phyloP scores from a whole-genome alignment of 2,329 filamentous ascomycete species.

The Colletotrichum horii region DNA sequence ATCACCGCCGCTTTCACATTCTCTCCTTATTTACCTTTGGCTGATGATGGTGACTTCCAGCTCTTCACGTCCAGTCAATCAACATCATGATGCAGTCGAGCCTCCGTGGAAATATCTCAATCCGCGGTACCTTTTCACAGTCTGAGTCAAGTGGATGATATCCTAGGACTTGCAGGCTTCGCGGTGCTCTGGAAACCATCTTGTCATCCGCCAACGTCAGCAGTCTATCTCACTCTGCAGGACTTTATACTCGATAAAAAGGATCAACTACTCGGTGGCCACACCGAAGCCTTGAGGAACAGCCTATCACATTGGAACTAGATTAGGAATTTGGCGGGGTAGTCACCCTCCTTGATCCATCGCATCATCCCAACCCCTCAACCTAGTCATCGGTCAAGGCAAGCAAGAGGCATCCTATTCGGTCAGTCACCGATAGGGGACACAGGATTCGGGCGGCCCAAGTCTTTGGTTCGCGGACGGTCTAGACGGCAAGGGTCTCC shows the following conservation, averaged over 20 bases:
- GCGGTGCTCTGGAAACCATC: neutral
- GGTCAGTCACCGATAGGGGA: neutral
- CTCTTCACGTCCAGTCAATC: neutral
- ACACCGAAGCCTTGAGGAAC: neutral
- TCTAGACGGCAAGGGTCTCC: neutral
- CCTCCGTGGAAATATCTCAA: neutral
- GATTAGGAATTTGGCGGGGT: neutral
- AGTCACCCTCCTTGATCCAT: neutral
- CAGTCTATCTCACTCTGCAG: neutral
- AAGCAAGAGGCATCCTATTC: neutral
- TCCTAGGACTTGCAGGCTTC: neutral
- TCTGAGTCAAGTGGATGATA: neutral
- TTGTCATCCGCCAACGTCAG: neutral
- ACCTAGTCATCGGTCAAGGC: slow-evolving; percentile 4
- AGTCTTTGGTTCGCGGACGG: neutral
- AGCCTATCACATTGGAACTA: neutral
- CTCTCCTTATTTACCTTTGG: neutral
- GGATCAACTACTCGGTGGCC: neutral
- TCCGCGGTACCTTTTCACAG: neutral
- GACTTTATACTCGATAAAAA: neutral
- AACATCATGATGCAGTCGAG: neutral
- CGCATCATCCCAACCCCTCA: neutral
- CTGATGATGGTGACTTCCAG: neutral
- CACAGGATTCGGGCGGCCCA: neutral
- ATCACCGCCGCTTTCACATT: neutral